phyloP scores from a whole-genome alignment of 345 rosid genomes.

The Sonneratia alba region DNA sequence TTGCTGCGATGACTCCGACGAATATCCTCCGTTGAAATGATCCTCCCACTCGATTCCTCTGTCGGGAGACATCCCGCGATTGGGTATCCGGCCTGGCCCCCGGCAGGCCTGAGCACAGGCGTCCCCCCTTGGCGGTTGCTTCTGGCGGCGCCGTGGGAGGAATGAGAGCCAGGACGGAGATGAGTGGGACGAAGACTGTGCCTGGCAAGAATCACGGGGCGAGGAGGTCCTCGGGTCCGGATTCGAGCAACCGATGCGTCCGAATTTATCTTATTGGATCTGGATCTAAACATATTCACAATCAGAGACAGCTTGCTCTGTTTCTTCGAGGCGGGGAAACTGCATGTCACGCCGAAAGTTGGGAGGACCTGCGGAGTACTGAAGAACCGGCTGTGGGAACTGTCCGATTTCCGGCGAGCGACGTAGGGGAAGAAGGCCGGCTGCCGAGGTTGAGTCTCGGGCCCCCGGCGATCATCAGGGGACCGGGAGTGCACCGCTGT shows the following conservation, averaged over 20 bases:
- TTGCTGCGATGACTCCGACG: background rate
- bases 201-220: background rate
- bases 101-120: background rate
- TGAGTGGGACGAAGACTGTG: background rate
- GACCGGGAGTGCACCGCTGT: slow-evolving; percentile 9
- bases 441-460: slow-evolving; percentile 25
- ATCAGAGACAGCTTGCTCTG: slow-evolving; percentile 34
- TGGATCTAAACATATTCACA: slow-evolving; percentile 46
- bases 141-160: slow-evolving; percentile 4
- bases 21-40: background rate
- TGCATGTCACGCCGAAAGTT: slow-evolving; percentile 16
- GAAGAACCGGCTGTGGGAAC: slow-evolving; percentile 33
- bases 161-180: slow-evolving; percentile 1
- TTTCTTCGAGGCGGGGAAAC: slow-evolving; percentile 10
- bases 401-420: slow-evolving; percentile 55
- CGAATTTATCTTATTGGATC: slow-evolving; percentile 47
- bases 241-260: slow-evolving; percentile 20
- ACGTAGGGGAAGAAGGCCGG: slow-evolving; percentile 66
- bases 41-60: background rate
- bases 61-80: slow-evolving; percentile 5
- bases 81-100: slow-evolving; percentile 4
- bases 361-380: slow-evolving; percentile 72
- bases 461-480: slow-evolving; percentile 18
- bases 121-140: background rate
- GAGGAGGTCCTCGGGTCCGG: background rate